A percentile compares a stretch with the other conserved stretches of the same genome.
These are phyloP conservation scores for Durio zibethinus DNA, from an alignment of 345 rosid genomes.

Conservation along the genomic window DNA sequence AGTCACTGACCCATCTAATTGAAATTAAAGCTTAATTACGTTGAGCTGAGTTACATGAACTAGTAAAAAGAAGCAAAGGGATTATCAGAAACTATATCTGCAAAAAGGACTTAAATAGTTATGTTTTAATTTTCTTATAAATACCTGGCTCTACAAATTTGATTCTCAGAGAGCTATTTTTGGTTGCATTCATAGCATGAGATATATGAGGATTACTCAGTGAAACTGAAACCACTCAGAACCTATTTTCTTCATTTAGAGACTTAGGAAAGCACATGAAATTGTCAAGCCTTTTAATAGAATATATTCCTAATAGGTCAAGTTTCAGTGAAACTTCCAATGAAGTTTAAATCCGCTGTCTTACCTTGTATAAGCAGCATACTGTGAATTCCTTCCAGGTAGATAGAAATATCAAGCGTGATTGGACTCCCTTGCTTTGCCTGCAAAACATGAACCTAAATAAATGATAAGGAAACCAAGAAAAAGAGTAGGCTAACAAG, in stretches of 20 bases:
- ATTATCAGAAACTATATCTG: background rate
- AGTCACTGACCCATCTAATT: background rate
- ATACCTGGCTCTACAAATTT: background rate
- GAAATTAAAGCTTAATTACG: background rate
- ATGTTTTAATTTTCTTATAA: background rate
- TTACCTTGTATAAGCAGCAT: constrained; percentile 66
- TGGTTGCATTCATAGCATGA: background rate
- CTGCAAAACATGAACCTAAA: constrained; percentile 39
- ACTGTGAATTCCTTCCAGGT: constrained; percentile 73
- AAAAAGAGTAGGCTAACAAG: background rate
- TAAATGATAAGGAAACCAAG: constrained; percentile 2
- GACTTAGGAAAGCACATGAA: constrained; percentile 2
- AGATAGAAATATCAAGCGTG: constrained; percentile 48
- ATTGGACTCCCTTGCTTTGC: constrained; percentile 43
- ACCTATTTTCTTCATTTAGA: constrained; percentile 7
- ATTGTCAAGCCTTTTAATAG: background rate
- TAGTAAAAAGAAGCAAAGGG: background rate
- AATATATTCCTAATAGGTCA: constrained; percentile 12
- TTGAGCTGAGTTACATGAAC: background rate
- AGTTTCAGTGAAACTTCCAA: background rate
- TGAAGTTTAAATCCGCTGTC: constrained; percentile 17
- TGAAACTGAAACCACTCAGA: background rate
- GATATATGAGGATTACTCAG: background rate
- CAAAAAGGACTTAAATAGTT: constrained; percentile 6
- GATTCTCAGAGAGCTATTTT: background rate